A percentile compares a stretch with the other conserved stretches of the same genome.
Evolutionary conservation across 2,329 filamentous ascomycete genomes (phyloP).

Genomic region (Dothideomycetes sp.): DNA sequence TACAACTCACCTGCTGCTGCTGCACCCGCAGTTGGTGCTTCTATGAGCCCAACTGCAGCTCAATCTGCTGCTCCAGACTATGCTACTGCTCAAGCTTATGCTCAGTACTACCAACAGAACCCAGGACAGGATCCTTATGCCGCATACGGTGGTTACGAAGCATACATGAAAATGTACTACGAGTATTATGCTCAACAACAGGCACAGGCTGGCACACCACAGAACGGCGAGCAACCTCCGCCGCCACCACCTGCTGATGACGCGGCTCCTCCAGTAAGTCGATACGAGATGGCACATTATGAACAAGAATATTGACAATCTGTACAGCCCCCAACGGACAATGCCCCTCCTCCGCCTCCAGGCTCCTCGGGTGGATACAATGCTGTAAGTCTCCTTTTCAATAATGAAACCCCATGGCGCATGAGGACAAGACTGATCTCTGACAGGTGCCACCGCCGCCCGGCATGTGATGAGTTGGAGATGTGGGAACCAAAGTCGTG

Average conservation of each 20-base stretch:
- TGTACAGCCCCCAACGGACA: constrained; percentile 28
- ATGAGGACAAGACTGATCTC: constrained; percentile 5
- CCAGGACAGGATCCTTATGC: constrained; percentile 70
- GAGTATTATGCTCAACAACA: constrained; percentile 12
- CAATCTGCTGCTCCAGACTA: constrained; percentile 44
- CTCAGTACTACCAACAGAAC: constrained; percentile 57
- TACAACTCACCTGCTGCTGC: constrained; percentile 16
- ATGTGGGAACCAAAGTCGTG: not conserved
- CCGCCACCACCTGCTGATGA: constrained; percentile 11
- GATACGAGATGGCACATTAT: too few relatives aligned
- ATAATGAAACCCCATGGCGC: not conserved
- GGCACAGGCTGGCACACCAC: constrained; percentile 6
- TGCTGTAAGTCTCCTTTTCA: constrained; percentile 40
- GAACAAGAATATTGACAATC: not conserved
- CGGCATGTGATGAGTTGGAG: constrained; percentile 26
- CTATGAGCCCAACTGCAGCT: constrained; percentile 13
- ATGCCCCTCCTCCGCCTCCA: constrained; percentile 36
- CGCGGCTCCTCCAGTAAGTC: constrained; percentile 27
- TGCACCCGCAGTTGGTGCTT: constrained; percentile 18
- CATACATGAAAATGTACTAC: constrained; percentile 12
- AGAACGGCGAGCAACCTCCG: constrained; percentile 30
- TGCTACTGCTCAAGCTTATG: constrained; percentile 67
- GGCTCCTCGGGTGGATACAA: constrained; percentile 50
- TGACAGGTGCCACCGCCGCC: constrained; percentile 40
- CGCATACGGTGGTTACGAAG: constrained; percentile 62